Percentiles rank a stretch among this genome's conserved stretches.
phyloP scores from a whole-genome alignment of 1,284 basidiomycete genomes.

The Hemileccinum hortonii region DNA sequence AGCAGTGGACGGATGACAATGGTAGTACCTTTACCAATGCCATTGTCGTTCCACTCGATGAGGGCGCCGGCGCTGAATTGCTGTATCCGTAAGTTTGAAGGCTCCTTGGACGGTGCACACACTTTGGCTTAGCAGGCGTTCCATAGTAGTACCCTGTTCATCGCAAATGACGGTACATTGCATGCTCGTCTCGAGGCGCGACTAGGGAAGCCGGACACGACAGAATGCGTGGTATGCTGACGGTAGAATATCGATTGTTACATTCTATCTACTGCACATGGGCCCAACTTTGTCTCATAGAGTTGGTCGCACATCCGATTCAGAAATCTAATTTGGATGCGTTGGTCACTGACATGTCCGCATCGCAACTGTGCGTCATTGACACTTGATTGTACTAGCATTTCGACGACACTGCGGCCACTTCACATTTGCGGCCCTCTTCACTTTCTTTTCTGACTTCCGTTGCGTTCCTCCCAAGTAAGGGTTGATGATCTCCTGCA shows the following conservation, averaged over 20 bases:
- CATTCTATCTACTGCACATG: no score
- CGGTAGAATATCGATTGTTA: background rate
- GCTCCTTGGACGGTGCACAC: background rate
- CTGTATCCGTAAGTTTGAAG: slow-evolving; percentile 53
- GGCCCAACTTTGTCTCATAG: no score
- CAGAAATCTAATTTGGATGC: no score
- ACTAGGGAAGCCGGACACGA: slow-evolving; percentile 44
- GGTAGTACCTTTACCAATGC: slow-evolving; percentile 11
- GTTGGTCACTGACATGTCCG: no score
- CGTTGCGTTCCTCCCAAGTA: slow-evolving; percentile 20
- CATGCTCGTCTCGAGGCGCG: slow-evolving; percentile 53
- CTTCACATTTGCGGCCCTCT: slow-evolving; percentile 12
- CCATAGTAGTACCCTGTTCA: slow-evolving; percentile 54
- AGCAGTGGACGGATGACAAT: slow-evolving; percentile 20
- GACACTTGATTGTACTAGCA: no score
- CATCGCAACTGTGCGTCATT: no score
- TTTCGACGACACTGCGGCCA: background rate
- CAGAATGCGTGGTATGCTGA: background rate
- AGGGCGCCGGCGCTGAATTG: slow-evolving; percentile 41
- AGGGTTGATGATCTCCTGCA: slow-evolving; percentile 25
- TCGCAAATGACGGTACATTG: slow-evolving; percentile 53
- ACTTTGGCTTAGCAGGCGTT: background rate
- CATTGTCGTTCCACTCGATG: slow-evolving; percentile 42
- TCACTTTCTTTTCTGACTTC: slow-evolving; percentile 20
- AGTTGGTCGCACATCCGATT: no score